phyloP scores from a whole-genome alignment of 805 yeast genomes.

The Maudiozyma serrabonitensis region DNA sequence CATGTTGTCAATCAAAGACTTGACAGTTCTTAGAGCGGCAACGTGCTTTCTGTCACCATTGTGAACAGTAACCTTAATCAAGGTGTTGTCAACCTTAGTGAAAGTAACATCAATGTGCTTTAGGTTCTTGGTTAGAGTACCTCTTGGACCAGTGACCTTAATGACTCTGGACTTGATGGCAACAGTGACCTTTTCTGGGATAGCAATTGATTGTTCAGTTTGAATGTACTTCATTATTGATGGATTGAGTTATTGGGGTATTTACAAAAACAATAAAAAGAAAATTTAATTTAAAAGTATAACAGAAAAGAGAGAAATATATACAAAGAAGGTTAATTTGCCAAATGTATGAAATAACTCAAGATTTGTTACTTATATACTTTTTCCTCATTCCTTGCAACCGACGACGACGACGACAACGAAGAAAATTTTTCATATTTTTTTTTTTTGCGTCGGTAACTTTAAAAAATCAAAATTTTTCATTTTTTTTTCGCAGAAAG shows the following conservation, averaged over 20 bases:
- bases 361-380: neutral
- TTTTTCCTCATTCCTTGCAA: too few relatives aligned
- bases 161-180: slow-evolving; percentile 83
- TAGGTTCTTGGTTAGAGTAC: slow-evolving; percentile 80
- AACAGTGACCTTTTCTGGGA: slow-evolving; percentile 91
- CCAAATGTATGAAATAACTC: too few relatives aligned
- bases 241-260: too few relatives aligned
- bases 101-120: slow-evolving; percentile 93
- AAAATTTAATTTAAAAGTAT: too few relatives aligned
- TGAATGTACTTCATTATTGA: slow-evolving; percentile 84
- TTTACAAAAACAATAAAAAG: too few relatives aligned
- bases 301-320: too few relatives aligned
- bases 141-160: slow-evolving; percentile 96
- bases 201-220: slow-evolving; percentile 71
- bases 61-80: slow-evolving; percentile 88
- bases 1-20: slow-evolving; percentile 88
- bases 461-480: neutral
- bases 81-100: slow-evolving; percentile 59
- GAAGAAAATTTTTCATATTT: neutral
- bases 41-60: slow-evolving; percentile 99
- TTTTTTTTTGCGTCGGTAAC: neutral
- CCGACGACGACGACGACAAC: neutral
- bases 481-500: neutral
- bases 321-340: too few relatives aligned
- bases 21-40: slow-evolving; percentile 98